Conservation (phyloP, 495 filamentous ascomycete species). For the Penicillium paxilli region DNA sequence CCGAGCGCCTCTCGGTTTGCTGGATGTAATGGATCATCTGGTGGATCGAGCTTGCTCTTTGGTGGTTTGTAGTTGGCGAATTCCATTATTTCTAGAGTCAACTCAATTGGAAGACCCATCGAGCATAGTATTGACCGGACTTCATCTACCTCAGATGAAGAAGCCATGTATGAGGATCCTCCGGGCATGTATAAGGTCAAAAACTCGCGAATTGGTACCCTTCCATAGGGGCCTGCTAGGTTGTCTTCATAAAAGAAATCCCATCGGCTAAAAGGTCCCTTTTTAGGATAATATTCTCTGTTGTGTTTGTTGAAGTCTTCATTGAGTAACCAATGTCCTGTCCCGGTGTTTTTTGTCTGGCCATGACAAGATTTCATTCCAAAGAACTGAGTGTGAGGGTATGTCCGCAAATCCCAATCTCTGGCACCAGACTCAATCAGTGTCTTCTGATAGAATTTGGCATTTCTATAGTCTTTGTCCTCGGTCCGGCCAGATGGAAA, state of each 20-base stretch:
- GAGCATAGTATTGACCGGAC: background rate
- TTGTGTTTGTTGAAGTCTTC: background rate
- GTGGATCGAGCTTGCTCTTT: conserved; percentile 1
- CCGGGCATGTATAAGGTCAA: background rate
- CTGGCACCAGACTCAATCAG: background rate
- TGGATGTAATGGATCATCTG: conserved; percentile 22
- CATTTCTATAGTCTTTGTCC: conserved; percentile 19
- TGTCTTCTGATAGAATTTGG: conserved; percentile 16
- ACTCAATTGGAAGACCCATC: conserved; percentile 14
- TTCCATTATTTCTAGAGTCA: conserved; percentile 15
- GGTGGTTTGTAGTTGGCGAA: conserved; percentile 8
- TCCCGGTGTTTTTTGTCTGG: background rate
- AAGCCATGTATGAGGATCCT: background rate
- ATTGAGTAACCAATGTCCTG: background rate
- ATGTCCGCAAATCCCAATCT: background rate
- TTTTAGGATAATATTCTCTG: background rate
- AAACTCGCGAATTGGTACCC: conserved; percentile 10
- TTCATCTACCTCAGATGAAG: background rate
- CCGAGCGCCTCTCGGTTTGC: conserved; percentile 10
- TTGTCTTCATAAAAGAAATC: background rate
- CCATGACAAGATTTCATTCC: background rate
- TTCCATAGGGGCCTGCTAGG: conserved; percentile 1
- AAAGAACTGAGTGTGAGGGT: background rate
- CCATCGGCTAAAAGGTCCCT: background rate
- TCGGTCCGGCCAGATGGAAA: conserved; percentile 1